Evolutionary conservation across 2,329 filamentous ascomycete genomes (phyloP).

Genomic region (Simplicillium sp.): DNA sequence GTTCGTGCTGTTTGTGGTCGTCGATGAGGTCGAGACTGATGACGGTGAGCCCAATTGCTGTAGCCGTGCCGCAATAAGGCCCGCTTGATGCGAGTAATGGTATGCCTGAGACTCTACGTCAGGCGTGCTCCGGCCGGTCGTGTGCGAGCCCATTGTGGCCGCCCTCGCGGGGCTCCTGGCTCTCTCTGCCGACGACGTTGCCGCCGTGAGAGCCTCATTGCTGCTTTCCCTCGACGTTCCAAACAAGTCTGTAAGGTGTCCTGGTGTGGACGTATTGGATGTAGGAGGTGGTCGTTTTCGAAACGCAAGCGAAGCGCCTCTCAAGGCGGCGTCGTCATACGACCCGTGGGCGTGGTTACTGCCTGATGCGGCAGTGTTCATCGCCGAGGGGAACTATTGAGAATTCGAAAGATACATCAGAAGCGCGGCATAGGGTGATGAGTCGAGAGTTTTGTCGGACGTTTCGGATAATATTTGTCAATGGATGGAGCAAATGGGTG

Average conservation of each 20-base stretch:
- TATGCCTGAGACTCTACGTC: slow-evolving; percentile 10
- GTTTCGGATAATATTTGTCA: too few species aligned
- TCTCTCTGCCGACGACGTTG: slow-evolving; percentile 22
- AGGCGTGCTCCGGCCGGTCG: slow-evolving; percentile 24
- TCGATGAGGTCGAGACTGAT: slow-evolving; percentile 7
- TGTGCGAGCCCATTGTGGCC: slow-evolving; percentile 22
- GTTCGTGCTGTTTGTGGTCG: neutral
- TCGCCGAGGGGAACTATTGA: slow-evolving; percentile 13
- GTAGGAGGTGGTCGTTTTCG: slow-evolving; percentile 9
- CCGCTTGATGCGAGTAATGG: slow-evolving; percentile 1
- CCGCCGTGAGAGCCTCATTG: slow-evolving; percentile 35
- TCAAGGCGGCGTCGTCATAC: slow-evolving; percentile 30
- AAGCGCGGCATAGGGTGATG: too few species aligned
- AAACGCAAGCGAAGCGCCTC: slow-evolving; percentile 47
- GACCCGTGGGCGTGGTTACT: slow-evolving; percentile 15
- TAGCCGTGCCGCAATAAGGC: slow-evolving; percentile 12
- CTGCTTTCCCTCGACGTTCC: slow-evolving; percentile 7
- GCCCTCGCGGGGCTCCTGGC: slow-evolving; percentile 3
- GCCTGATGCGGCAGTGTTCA: slow-evolving; percentile 21
- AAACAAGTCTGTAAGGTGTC: too few species aligned
- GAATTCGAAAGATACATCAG: too few species aligned
- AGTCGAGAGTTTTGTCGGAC: too few species aligned
- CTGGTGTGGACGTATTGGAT: neutral
- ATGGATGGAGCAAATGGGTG: too few species aligned
- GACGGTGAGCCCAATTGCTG: slow-evolving; percentile 13